Percentiles rank a stretch among this genome's conserved stretches.
phyloP scores from a whole-genome alignment of 441 rosid genomes.

The Corymbia calophylla region DNA sequence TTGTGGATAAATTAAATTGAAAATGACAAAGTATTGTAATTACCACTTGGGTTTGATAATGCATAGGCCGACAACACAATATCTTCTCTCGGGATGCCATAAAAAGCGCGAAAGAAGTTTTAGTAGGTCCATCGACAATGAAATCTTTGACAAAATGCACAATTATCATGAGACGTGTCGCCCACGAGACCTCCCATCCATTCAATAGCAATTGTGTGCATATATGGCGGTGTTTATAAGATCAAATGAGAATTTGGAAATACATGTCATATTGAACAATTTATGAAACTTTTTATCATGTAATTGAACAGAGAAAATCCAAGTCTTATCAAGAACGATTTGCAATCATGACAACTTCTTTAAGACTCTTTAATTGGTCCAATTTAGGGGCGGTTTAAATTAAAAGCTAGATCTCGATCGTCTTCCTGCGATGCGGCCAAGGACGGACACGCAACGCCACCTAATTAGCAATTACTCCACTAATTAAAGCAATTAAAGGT shows the following conservation, averaged over 20 bases:
- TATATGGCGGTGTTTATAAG: too few relatives aligned
- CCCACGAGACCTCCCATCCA: neutral
- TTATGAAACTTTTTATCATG: neutral
- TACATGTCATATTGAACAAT: neutral
- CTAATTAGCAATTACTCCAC: neutral
- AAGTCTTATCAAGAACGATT: neutral
- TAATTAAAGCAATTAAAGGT: neutral
- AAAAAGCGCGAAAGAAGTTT: neutral
- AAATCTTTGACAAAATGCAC: neutral
- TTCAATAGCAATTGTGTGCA: neutral
- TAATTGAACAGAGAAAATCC: neutral
- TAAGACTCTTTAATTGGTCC: neutral
- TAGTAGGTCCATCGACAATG: neutral
- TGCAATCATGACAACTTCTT: neutral
- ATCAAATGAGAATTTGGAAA: too few relatives aligned
- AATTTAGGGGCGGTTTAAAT: neutral
- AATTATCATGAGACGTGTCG: accelerated
- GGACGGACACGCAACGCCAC: neutral
- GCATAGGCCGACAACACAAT: neutral
- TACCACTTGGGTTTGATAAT: neutral
- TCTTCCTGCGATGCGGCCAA: neutral
- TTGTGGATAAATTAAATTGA: neutral
- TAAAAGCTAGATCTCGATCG: neutral
- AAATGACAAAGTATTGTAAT: neutral
- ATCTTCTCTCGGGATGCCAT: neutral